A percentile compares a stretch with the other conserved stretches of the same genome.
Evolutionary conservation across 805 yeast species (phyloP).

Genomic region (Wickerhamomyces hampshirensis): DNA sequence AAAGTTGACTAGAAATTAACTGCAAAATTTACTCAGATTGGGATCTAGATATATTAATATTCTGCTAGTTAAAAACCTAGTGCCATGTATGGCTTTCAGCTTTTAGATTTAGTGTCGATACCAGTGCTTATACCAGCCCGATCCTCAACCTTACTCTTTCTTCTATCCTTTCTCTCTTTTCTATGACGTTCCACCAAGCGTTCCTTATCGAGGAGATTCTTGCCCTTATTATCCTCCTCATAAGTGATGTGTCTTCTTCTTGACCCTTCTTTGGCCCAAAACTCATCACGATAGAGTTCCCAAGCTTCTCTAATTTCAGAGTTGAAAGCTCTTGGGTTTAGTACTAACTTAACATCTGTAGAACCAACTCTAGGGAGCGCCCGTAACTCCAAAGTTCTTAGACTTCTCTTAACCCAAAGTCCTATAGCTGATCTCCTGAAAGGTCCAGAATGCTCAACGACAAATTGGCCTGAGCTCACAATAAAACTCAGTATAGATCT

Average conservation of each 20-base stretch:
- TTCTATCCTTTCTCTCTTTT: constrained; percentile 35
- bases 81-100: too few relatives aligned
- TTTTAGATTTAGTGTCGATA: too few relatives aligned
- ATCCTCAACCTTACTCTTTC: constrained; percentile 25
- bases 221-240: constrained; percentile 7
- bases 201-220: constrained; percentile 22
- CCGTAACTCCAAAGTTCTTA: constrained; percentile 25
- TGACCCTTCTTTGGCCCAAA: constrained; percentile 83
- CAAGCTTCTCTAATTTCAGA: constrained; percentile 87
- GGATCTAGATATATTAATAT: too few relatives aligned
- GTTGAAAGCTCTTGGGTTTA: constrained; percentile 77
- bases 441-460: constrained; percentile 11
- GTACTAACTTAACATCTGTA: constrained; percentile 71
- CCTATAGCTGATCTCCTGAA: constrained; percentile 5
- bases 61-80: background rate
- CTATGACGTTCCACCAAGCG: constrained; percentile 33
- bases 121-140: constrained; percentile 1
- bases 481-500: constrained; percentile 25
- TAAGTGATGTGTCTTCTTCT: constrained; percentile 40
- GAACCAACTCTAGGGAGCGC: constrained; percentile 67
- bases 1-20: too few relatives aligned
- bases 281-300: constrained; percentile 91
- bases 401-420: constrained; percentile 11
- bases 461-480: constrained; percentile 12
- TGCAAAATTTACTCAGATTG: too few relatives aligned